These are phyloP conservation scores for Candida michaelii DNA, from an alignment of 805 yeast genomes.

Conservation along the genomic window DNA sequence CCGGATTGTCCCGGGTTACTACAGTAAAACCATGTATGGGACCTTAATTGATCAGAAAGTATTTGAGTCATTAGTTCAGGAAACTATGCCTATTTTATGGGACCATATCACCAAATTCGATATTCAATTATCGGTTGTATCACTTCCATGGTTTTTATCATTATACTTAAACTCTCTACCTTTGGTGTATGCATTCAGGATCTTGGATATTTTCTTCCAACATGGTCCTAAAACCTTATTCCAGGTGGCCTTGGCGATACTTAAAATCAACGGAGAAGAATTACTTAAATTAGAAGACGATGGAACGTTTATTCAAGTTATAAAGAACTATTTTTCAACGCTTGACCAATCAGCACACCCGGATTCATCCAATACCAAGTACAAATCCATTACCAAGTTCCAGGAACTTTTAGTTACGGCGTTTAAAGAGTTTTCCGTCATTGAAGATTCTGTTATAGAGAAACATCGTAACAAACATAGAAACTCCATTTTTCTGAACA, in stretches of 20 bases:
- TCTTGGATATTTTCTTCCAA: slow-evolving; percentile 83
- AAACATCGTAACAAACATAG: slow-evolving; percentile 70
- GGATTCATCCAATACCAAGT: slow-evolving; percentile 59
- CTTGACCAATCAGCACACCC: slow-evolving; percentile 82
- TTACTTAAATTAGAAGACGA: slow-evolving; percentile 82
- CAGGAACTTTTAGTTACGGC: slow-evolving; percentile 90
- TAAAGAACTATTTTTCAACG: slow-evolving; percentile 77
- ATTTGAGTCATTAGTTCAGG: slow-evolving; percentile 84
- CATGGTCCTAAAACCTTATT: slow-evolving; percentile 89
- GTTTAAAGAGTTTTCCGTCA: slow-evolving; percentile 81
- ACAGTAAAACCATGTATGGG: slow-evolving; percentile 97
- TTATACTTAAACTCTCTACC: slow-evolving; percentile 93
- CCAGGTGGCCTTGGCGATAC: slow-evolving; percentile 90
- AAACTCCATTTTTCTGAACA: slow-evolving; percentile 77
- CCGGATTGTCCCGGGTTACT: slow-evolving; percentile 88
- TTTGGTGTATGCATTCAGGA: slow-evolving; percentile 84
- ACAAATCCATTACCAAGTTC: slow-evolving; percentile 72
- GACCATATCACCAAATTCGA: slow-evolving; percentile 76
- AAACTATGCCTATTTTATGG: slow-evolving; percentile 86
- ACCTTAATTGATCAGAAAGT: slow-evolving; percentile 91
- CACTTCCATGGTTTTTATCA: slow-evolving; percentile 95
- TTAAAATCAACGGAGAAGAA: slow-evolving; percentile 84
- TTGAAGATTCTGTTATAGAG: slow-evolving; percentile 71
- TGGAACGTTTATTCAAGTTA: slow-evolving; percentile 82
- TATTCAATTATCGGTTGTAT: slow-evolving; percentile 88